A percentile compares a stretch with the other conserved stretches of the same genome.
These are phyloP conservation scores for Azolla pinnata DNA, from an alignment of 75 land plant genomes.

Conservation along the genomic window DNA sequence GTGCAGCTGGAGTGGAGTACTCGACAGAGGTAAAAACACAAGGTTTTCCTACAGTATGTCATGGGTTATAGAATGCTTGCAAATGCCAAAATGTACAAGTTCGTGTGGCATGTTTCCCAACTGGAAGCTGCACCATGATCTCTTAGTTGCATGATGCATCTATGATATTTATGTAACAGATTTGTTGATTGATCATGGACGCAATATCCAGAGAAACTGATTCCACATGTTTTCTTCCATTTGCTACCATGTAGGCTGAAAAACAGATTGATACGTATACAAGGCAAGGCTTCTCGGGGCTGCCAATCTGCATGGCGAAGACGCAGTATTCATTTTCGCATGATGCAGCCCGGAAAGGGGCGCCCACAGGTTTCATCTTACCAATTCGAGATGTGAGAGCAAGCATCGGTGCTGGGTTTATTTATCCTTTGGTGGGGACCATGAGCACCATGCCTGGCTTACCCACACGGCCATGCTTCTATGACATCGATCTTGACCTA, in stretches of 20 bases:
- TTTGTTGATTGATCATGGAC: too few species aligned
- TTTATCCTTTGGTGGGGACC: constrained; percentile 77
- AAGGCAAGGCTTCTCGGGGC: constrained; percentile 73
- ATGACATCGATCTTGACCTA: constrained; percentile 78
- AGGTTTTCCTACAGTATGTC: too few species aligned
- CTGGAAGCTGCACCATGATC: too few species aligned
- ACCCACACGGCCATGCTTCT: constrained; percentile 95
- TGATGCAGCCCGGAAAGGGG: constrained; percentile 67
- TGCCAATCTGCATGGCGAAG: constrained; percentile 96
- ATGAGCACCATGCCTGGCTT: constrained; percentile 99
- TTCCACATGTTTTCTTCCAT: too few species aligned
- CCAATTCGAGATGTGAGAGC: constrained; percentile 84
- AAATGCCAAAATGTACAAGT: too few species aligned
- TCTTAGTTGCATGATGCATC: too few species aligned
- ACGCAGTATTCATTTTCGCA: constrained; percentile 95
- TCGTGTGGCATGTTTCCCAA: too few species aligned
- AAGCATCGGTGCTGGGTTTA: constrained; percentile 93
- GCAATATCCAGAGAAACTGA: too few species aligned
- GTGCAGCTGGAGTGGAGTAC: constrained; percentile 86
- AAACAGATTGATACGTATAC: constrained; percentile 83
- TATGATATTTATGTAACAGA: too few species aligned
- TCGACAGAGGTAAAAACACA: constrained; percentile 84
- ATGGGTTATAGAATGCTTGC: too few species aligned
- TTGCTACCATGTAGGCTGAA: constrained; percentile 73
- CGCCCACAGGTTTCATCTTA: constrained; percentile 66